Percentiles rank a stretch among this genome's conserved stretches.
Evolutionary conservation across 106 monocot genomes (phyloP).

Genomic region (Vanilla planifolia): DNA sequence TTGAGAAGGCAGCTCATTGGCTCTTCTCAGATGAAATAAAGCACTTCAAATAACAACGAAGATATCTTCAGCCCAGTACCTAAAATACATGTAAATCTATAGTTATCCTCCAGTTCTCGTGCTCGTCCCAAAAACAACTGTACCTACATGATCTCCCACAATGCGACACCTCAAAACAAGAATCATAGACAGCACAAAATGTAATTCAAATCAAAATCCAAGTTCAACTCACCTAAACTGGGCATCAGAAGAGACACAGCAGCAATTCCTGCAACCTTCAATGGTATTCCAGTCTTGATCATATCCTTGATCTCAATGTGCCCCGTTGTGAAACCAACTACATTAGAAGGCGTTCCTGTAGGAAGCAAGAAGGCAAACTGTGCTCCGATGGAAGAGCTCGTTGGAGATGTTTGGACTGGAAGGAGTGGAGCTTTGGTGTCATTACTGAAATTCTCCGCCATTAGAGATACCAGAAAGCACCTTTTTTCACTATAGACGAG

Average conservation of each 20-base stretch:
- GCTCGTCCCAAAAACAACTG: slow-evolving; percentile 30
- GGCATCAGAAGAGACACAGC: slow-evolving; percentile 69
- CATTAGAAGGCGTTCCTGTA: slow-evolving; percentile 81
- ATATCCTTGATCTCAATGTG: slow-evolving; percentile 69
- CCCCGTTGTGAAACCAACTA: slow-evolving; percentile 76
- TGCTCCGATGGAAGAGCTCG: slow-evolving; percentile 45
- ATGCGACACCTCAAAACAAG: not conserved
- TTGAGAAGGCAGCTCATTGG: too few species aligned
- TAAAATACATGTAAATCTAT: too few species aligned
- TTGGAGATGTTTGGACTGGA: slow-evolving; percentile 23
- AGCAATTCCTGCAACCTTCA: slow-evolving; percentile 56
- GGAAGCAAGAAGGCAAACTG: slow-evolving; percentile 80
- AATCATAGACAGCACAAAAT: not conserved
- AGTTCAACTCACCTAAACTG: slow-evolving; percentile 48
- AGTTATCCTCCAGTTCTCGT: not conserved
- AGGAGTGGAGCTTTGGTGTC: slow-evolving; percentile 41
- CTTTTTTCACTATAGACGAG: too few species aligned
- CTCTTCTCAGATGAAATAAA: too few species aligned
- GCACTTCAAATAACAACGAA: too few species aligned
- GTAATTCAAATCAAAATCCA: not conserved
- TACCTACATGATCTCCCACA: slow-evolving; percentile 19
- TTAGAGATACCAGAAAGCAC: too few species aligned
- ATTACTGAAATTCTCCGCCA: not conserved
- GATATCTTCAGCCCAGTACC: too few species aligned
- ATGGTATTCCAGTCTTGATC: slow-evolving; percentile 59